phyloP scores from a whole-genome alignment of 257 asterid species.

The Avicennia marina region DNA sequence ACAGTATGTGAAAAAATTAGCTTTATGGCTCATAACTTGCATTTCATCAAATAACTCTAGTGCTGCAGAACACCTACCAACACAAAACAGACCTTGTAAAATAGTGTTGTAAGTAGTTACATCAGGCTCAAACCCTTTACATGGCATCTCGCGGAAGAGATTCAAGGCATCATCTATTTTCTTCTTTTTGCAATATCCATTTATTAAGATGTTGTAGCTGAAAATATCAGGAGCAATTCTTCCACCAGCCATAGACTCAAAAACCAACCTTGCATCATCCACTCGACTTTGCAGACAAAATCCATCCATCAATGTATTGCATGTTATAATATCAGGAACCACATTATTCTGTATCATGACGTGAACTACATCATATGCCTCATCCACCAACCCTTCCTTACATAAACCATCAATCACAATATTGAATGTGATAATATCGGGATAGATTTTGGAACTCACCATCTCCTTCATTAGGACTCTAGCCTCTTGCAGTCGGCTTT shows the following conservation, averaged over 20 bases:
- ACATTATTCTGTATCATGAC: neutral
- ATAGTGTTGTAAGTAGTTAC: slow-evolving; percentile 5
- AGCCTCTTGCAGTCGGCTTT: neutral
- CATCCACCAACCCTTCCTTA: neutral
- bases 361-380: neutral
- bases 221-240: slow-evolving; percentile 10
- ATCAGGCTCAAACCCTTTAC: slow-evolving; percentile 14
- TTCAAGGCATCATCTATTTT: slow-evolving; percentile 5
- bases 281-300: slow-evolving; percentile 22
- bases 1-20: slow-evolving; percentile 1
- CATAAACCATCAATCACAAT: neutral
- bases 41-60: slow-evolving; percentile 15
- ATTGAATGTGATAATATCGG: neutral
- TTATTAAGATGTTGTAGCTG: slow-evolving; percentile 22
- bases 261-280: slow-evolving; percentile 18
- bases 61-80: slow-evolving; percentile 9
- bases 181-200: neutral
- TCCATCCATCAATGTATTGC: slow-evolving; percentile 22
- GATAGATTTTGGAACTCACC: neutral
- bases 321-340: slow-evolving; percentile 15
- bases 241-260: slow-evolving; percentile 9
- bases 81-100: slow-evolving; percentile 18
- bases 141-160: slow-evolving; percentile 12
- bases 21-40: slow-evolving; percentile 9
- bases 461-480: neutral